Evolutionary conservation across 2,329 filamentous ascomycete species (phyloP).

Genomic region (Sporothrix humicola): DNA sequence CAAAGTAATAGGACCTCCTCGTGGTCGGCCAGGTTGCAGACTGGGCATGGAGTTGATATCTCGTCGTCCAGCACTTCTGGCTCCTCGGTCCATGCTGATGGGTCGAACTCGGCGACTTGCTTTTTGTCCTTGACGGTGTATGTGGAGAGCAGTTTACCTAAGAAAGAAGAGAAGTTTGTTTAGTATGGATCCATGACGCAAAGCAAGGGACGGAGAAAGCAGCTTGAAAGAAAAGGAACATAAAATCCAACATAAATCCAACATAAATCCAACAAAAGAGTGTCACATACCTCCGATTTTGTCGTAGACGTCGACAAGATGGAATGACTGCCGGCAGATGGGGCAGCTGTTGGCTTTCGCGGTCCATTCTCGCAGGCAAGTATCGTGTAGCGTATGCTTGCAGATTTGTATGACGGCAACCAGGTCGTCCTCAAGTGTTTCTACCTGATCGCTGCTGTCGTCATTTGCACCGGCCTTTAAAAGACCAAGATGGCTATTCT

Average conservation of each 20-base stretch:
- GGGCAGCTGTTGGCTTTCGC: constrained; percentile 97
- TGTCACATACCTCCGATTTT: constrained; percentile 70
- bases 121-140: constrained; percentile 79
- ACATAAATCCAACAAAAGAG: not conserved
- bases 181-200: constrained; percentile 27
- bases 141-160: constrained; percentile 61
- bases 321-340: constrained; percentile 91
- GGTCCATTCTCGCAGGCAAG: constrained; percentile 91
- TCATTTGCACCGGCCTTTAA: not conserved
- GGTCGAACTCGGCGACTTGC: constrained; percentile 88
- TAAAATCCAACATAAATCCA: not conserved
- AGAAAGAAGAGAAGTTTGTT: constrained; percentile 37
- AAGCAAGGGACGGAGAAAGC: not conserved
- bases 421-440: constrained; percentile 47
- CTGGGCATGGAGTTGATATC: constrained; percentile 74
- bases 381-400: constrained; percentile 89
- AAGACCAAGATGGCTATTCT: not conserved
- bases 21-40: constrained; percentile 81
- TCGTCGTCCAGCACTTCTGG: constrained; percentile 78
- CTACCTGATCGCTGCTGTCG: constrained; percentile 40
- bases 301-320: constrained; percentile 83
- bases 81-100: constrained; percentile 74
- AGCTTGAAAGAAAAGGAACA: not conserved
- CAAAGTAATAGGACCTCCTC: constrained; percentile 87
- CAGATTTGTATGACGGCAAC: constrained; percentile 74